Conservation (phyloP, 108 stramenopile genomes). For the Stephanodiscus triporus region DNA sequence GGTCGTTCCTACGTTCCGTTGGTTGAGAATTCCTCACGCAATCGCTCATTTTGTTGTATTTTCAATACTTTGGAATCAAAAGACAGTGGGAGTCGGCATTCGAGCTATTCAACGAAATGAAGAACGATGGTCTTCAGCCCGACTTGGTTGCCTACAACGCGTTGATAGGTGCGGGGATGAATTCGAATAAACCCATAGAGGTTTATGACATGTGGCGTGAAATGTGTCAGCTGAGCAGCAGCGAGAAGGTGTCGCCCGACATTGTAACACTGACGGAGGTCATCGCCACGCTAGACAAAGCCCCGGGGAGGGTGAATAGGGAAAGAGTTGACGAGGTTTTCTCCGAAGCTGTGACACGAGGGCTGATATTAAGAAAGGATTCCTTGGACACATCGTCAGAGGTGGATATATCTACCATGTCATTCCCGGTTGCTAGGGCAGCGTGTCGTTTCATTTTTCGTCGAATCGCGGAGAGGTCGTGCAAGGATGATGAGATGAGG, state of each 20-base stretch:
- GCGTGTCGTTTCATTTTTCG: constrained; percentile 67
- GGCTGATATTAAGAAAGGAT: constrained; percentile 59
- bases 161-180: constrained; percentile 70
- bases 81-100: constrained; percentile 70
- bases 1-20: neutral
- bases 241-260: constrained; percentile 59
- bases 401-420: constrained; percentile 70
- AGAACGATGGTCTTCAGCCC: constrained; percentile 55
- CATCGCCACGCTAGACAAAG: constrained; percentile 62
- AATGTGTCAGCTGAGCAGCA: constrained; percentile 54
- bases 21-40: constrained; percentile 9
- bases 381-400: constrained; percentile 69
- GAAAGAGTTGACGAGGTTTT: constrained; percentile 65
- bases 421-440: constrained; percentile 76
- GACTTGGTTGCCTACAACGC: constrained; percentile 85
- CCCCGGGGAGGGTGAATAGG: constrained; percentile 32
- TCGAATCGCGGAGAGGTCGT: constrained; percentile 14
- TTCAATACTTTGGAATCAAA: constrained; percentile 52
- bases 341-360: constrained; percentile 65
- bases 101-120: constrained; percentile 74
- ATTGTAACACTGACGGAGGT: constrained; percentile 84
- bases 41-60: neutral
- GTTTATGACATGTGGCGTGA: constrained; percentile 71
- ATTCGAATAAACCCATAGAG: constrained; percentile 56
- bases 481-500: constrained; percentile 29